A percentile compares a stretch with the other conserved stretches of the same genome.
Conservation (phyloP, 331 rosid genomes). For the Spiraea crenata region DNA sequence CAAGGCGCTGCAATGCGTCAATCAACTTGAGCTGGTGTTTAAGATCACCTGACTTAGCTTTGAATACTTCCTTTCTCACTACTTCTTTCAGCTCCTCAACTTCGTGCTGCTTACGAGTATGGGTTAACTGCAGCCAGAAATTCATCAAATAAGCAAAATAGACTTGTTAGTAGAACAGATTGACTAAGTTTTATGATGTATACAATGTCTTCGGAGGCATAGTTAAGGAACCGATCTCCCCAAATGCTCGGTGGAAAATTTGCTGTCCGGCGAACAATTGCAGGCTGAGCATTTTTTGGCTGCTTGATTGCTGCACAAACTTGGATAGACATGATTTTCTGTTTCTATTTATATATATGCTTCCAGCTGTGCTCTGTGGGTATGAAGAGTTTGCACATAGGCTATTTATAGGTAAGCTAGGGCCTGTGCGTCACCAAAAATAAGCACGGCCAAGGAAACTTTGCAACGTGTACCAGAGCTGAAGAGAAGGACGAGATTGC, state of each 20-base stretch:
- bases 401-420: too few relatives aligned
- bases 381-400: too few relatives aligned
- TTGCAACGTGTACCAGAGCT: too few relatives aligned
- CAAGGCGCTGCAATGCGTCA: slow-evolving; percentile 1
- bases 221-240: slow-evolving; percentile 6
- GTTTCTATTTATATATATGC: too few relatives aligned
- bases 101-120: neutral
- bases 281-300: neutral
- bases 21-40: slow-evolving; percentile 1
- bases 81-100: slow-evolving; percentile 15
- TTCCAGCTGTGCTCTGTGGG: too few relatives aligned
- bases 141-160: too few relatives aligned
- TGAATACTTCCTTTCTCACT: neutral
- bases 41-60: too few relatives aligned
- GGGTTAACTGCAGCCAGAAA: neutral
- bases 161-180: too few relatives aligned
- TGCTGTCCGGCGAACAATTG: neutral
- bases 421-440: too few relatives aligned
- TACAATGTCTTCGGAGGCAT: neutral
- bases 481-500: too few relatives aligned
- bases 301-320: neutral
- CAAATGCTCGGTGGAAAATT: slow-evolving; percentile 4
- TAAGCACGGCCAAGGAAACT: too few relatives aligned
- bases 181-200: too few relatives aligned
- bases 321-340: neutral